Evolutionary conservation across 306 rosid species (phyloP).

Genomic region (Pterocarpus macrocarpus): DNA sequence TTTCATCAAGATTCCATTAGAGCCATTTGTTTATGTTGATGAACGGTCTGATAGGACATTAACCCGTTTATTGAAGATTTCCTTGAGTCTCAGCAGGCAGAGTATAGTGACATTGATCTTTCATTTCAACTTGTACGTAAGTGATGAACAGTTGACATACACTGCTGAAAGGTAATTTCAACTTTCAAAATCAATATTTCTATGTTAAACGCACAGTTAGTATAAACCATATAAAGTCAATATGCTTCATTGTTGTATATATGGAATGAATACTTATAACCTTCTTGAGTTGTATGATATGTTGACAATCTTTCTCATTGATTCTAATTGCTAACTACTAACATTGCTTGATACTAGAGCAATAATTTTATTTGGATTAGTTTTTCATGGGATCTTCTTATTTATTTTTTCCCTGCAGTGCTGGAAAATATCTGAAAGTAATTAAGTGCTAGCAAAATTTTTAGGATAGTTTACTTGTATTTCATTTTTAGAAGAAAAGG

Average conservation of each 20-base stretch:
- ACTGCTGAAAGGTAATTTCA: constrained; percentile 85
- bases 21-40: constrained; percentile 80
- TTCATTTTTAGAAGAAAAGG: not conserved
- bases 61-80: constrained; percentile 70
- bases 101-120: constrained; percentile 66
- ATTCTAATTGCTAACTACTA: not conserved
- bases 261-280: not conserved
- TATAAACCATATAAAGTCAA: constrained; percentile 9
- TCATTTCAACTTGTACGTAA: constrained; percentile 75
- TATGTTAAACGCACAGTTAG: constrained; percentile 4
- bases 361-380: not conserved
- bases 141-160: constrained; percentile 77
- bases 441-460: not conserved
- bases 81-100: constrained; percentile 70
- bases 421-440: constrained; percentile 25
- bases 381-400: not conserved
- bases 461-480: not conserved
- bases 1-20: constrained; percentile 79
- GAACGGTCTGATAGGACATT: constrained; percentile 64
- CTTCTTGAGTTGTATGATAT: constrained; percentile 28
- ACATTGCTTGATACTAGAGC: constrained; percentile 17
- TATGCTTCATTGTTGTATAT: not conserved
- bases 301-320: constrained; percentile 26
- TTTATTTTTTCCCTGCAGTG: constrained; percentile 1
- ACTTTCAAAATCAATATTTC: not conserved